Evolutionary conservation across 768 basidiomycete species (phyloP).

Genomic region (Tulasnella calospora): DNA sequence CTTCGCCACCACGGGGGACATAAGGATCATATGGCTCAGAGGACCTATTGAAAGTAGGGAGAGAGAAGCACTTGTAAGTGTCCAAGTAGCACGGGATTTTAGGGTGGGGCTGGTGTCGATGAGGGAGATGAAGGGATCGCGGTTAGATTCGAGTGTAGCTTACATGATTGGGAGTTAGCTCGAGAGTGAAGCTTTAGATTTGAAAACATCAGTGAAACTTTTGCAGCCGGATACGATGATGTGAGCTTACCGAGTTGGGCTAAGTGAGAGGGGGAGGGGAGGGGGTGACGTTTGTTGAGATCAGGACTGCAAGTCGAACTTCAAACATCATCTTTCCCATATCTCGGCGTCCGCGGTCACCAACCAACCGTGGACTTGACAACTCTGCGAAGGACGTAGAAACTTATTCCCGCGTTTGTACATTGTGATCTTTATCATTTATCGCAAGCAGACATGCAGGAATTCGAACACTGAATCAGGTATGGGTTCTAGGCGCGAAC

Average conservation of each 20-base stretch:
- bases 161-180: not conserved
- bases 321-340: constrained; percentile 4
- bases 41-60: not conserved
- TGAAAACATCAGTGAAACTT: not conserved
- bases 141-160: not conserved
- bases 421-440: too few relatives aligned
- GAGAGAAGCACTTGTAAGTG: not conserved
- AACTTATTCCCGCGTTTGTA: not conserved
- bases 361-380: not conserved
- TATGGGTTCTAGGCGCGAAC: too few relatives aligned
- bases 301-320: not conserved
- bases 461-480: too few relatives aligned
- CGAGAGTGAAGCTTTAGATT: not conserved
- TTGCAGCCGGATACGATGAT: not conserved
- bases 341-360: not conserved
- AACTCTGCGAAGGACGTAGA: not conserved
- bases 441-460: too few relatives aligned
- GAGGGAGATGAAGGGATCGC: not conserved
- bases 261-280: not conserved
- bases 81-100: not conserved
- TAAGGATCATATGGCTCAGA: constrained; percentile 99
- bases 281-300: not conserved
- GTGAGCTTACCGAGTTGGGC: not conserved
- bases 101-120: not conserved
- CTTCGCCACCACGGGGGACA: constrained; percentile 76